phyloP scores from a whole-genome alignment of 139 green algal genomes.

The Chlamydomonas eustigma region DNA sequence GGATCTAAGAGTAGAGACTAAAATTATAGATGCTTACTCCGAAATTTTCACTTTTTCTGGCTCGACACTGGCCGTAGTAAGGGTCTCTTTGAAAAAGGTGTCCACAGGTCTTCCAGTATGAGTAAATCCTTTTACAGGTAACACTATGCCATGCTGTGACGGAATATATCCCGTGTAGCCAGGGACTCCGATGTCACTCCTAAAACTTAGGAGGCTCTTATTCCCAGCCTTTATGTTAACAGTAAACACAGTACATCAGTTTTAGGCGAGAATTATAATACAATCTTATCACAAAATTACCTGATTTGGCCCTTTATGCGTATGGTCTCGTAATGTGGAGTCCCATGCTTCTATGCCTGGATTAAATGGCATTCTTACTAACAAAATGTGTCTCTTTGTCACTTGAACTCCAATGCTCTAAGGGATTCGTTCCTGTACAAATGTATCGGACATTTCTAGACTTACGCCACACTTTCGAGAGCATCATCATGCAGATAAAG shows the following conservation, averaged over 20 bases:
- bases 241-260: neutral
- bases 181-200: conserved; percentile 44
- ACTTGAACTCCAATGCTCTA: neutral
- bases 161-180: conserved; percentile 59
- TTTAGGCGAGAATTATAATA: neutral
- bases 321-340: neutral
- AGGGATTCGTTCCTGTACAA: neutral
- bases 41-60: neutral
- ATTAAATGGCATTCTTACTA: neutral
- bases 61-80: neutral
- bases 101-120: conserved; percentile 38
- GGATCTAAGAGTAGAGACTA: too few relatives aligned
- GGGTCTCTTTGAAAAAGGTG: neutral
- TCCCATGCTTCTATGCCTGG: neutral
- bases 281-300: neutral
- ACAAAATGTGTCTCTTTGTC: neutral
- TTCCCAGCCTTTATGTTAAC: conserved; percentile 36
- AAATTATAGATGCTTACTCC: neutral
- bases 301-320: neutral
- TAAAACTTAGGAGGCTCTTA: conserved; percentile 47
- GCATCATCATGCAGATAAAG: neutral
- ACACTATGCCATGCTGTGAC: neutral
- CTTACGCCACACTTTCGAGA: neutral
- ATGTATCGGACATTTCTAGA: neutral
- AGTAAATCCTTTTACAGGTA: conserved; percentile 39